Evolutionary conservation across 179 eudicot species (phyloP).

Genomic region (Amaranthus tricolor): DNA sequence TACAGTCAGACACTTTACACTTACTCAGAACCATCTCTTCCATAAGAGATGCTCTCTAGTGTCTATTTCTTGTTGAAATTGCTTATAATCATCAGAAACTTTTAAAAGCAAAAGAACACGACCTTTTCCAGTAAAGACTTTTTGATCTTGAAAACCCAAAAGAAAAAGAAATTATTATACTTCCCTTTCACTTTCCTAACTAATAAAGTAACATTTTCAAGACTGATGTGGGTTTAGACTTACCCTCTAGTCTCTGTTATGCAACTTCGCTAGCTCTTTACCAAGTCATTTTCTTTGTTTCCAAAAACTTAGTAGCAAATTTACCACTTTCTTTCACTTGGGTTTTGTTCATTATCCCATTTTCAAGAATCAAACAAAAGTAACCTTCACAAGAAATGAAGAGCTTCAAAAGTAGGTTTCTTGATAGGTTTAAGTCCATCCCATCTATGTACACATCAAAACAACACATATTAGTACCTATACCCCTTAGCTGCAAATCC

Average conservation of each 20-base stretch:
- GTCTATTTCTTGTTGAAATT: constrained; percentile 5
- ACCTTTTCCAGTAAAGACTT: constrained; percentile 26
- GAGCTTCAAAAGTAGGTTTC: constrained; percentile 26
- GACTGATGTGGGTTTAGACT: neutral
- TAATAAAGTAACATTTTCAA: constrained; percentile 17
- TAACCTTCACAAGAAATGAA: constrained; percentile 23
- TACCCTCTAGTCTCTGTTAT: neutral
- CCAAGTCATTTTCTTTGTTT: constrained; percentile 15
- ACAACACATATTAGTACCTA: constrained; percentile 14
- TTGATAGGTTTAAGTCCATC: constrained; percentile 22
- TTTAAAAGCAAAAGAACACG: constrained; percentile 34
- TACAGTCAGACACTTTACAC: too few species aligned
- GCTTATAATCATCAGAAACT: constrained; percentile 26
- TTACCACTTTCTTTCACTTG: constrained; percentile 7
- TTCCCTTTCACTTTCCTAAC: constrained; percentile 27
- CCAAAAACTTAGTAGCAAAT: neutral
- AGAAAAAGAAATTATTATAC: constrained; percentile 20
- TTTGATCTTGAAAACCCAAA: constrained; percentile 23
- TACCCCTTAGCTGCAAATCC: neutral
- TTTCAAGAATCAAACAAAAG: neutral
- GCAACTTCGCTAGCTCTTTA: constrained; percentile 11
- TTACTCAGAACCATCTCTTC: too few species aligned
- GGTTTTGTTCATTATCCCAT: neutral
- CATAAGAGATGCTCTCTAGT: constrained; percentile 11
- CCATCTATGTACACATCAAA: constrained; percentile 27